Evolutionary conservation across 1,139 yeast genomes (phyloP), one percentile per base, ranked within the genome.

Genomic region (Nakaseomyces nivariensis): DNA sequence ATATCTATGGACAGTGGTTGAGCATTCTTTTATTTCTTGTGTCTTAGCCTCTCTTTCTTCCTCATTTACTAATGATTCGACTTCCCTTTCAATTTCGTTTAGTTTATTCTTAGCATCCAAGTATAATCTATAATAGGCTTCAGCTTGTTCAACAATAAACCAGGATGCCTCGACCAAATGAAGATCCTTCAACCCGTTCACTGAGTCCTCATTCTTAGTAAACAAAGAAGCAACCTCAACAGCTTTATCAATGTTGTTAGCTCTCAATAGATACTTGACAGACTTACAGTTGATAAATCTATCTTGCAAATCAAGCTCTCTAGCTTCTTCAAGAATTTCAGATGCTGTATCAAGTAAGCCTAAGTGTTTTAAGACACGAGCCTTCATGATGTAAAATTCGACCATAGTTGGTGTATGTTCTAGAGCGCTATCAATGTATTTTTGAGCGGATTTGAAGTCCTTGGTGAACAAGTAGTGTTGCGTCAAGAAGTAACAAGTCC

Each of bases 131-230:
- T 67, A 68, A 61, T 86, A 87, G 5, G 94, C 83, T 62, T 86
- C 95, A 1, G 94, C 97, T 64, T 85, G 82, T 64, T 88, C 97
- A 38, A 78, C 70, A 56, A 94, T 70, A 52, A 88, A 87, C 95
- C 97, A 89, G 53, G 82, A 77, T n/a, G 85, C 92, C 70, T 92
- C 97, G 84, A 94, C 86, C 42, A 78, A 75, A 62, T 86, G 95
- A 58, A 92, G 73, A 64, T 92, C 97, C 58, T 81, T 83, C 47
- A 94, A 79, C 5, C 97, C 97, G 58, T 86, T 85, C 5, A 79
- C 77, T 4, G 82, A 75, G 25, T 77, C 79, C 49, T 92, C 97
- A 58, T 85, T 78, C 62, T 85, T 85, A 33, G 97, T 88, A 72
- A 92, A 92, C 50, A 88, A 69, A 2, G 94, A 81, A 38, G 87